Base-by-base conservation (phyloP, 2,329 filamentous ascomycete species). In the Fusarium sp. region DNA sequence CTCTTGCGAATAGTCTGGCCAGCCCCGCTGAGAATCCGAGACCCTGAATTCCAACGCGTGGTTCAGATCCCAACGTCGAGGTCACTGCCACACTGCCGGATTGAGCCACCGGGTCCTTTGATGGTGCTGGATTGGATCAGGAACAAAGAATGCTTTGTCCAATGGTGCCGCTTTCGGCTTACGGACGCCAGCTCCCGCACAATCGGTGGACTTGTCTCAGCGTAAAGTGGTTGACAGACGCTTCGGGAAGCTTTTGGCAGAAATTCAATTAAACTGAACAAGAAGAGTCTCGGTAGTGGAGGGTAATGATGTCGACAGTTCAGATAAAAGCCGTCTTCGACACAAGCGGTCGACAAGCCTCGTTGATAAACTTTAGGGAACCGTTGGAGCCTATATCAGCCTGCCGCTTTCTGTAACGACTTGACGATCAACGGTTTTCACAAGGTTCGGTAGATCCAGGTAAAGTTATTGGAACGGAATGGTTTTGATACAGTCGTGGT, bases 41-140 rank as follows among this genome's bases (percentile, higher is more conserved):
- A 79, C 77, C 73, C 62, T 60, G 54, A 63, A 79, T 79, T 79
- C 77, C 77, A 79, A 62, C 32, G 72, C 68, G 72, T 75, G 72
- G 72, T 74, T 60, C 59, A 69, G 58, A 73, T 64, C 64, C 22
- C 44, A 51, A 60, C 58, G 62, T 73, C 71, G 34, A 61, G 62
- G 67, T 62, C 58, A 77, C 75, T 78, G 73, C 54, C 74, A 74
- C 77, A 72, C 71, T 72, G 52, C 61, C 51, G 60, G 74, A 63
- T 64, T 59, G 65, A 75, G 77, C 71, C 59, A 78, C 66, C 34
- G n/a, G 69, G 26, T 47, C 36, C 34, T 70, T 64, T 51, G 38
- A 69, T 70, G 61, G 66, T 65, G 39, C 41, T 58, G 48, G 38
- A 45, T 45, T 67, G 44, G 62, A 66, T 57, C 60, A 47, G 54